Base-by-base conservation (phyloP, 2,329 filamentous ascomycete species). In the Fusarium sp. region DNA sequence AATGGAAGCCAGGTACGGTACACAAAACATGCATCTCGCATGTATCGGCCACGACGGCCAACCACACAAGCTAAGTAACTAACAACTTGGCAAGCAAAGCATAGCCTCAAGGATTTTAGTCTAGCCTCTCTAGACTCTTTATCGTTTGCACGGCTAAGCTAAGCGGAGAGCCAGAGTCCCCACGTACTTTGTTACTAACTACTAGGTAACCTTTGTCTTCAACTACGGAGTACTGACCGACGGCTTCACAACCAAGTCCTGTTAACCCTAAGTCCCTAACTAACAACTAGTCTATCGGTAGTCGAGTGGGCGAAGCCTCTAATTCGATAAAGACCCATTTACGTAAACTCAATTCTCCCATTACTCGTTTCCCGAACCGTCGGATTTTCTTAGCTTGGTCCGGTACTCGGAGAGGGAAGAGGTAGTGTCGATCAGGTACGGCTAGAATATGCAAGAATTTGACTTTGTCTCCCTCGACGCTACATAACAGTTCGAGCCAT, bases 351-450 rank as follows among this genome's bases (percentile, higher is more conserved):
- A 48, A 65, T 52, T 42, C 60, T 54, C 41, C 42, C 64, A 66
- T 71, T 71, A 49, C 56, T 71, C 63, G 63, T 48, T 42, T 47
- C 36, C 49, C 39, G 42, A 67, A 41, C 56, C 49, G 38, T 64
- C 45, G 38, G 42, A 18, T 42, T 24, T 42, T 24, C 24, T 61
- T 71, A 71, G 66, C n/a, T 42, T 54, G 44, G 51, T 55, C 69
- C 52, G 58, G 65, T 68, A 22, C 44, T 69, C 63, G 54, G 69
- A 52, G 52, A 51, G 35, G 39, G 65, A 51, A 24, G 24, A 70
- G 51, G 56, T 38, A 48, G 49, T 63, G 71, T 47, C 55, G 66
- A 73, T 72, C 70, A 73, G 71, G 71, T 45, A 73, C 70, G 60
- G 57, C 41, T 48, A 44, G 22, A 56, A 58, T 60, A 71, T 59